Conservation (phyloP, 2,329 filamentous ascomycete species). For the Microascus cirrosus region DNA sequence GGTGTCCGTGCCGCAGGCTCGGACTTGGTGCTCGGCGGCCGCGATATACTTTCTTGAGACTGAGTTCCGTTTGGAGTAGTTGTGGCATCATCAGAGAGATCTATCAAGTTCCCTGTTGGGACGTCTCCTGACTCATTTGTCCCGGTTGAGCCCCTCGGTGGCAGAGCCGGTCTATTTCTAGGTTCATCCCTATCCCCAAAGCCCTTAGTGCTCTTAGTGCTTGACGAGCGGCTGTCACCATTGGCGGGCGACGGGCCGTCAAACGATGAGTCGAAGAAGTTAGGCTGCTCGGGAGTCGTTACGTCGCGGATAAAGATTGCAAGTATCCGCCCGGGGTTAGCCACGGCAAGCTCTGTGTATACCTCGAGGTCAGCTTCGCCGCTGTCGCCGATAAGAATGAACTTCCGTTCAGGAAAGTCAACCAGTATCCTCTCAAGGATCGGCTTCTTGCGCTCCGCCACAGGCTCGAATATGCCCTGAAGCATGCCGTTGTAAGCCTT, state of each 20-base stretch:
- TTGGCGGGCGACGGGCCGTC: constrained; percentile 7
- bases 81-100: constrained; percentile 41
- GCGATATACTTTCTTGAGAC: not conserved
- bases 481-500: constrained; percentile 97
- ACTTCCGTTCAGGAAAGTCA: constrained; percentile 80
- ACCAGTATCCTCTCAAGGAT: constrained; percentile 74
- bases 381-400: constrained; percentile 88
- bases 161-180: constrained; percentile 17
- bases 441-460: constrained; percentile 85
- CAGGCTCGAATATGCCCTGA: constrained; percentile 95
- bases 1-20: constrained; percentile 16
- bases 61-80: not conserved
- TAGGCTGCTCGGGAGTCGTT: constrained; percentile 60
- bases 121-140: constrained; percentile 12
- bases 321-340: constrained; percentile 71
- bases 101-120: constrained; percentile 47
- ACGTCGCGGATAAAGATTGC: constrained; percentile 94
- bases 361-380: constrained; percentile 96
- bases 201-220: not conserved
- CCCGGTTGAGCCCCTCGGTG: constrained; percentile 10
- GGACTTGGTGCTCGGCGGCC: not conserved
- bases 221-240: not conserved
- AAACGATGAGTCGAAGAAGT: constrained; percentile 64
- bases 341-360: constrained; percentile 83
- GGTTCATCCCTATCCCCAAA: constrained; percentile 10